phyloP scores from a whole-genome alignment of 2,329 filamentous ascomycete species.

The Trichoderma endophyticum region DNA sequence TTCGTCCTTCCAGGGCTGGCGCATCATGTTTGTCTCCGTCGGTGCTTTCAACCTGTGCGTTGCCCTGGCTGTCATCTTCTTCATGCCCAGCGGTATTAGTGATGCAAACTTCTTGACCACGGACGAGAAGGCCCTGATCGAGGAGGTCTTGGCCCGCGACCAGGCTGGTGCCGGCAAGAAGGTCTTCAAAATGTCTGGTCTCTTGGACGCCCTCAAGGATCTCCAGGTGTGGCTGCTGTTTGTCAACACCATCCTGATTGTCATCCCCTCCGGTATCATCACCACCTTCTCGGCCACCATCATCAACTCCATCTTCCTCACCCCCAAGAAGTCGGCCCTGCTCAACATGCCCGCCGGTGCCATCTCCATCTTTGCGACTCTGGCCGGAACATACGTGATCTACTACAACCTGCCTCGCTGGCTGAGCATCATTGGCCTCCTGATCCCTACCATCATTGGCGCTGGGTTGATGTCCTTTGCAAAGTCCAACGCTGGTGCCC shows the following conservation, averaged over 20 bases:
- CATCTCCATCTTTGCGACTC: conserved; percentile 29
- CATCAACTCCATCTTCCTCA: conserved; percentile 36
- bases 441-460: conserved; percentile 26
- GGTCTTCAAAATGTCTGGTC: conserved; percentile 38
- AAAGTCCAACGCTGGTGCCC: conserved; percentile 30
- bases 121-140: conserved; percentile 40
- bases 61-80: conserved; percentile 40
- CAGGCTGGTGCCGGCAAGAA: conserved; percentile 41
- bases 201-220: conserved; percentile 41
- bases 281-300: conserved; percentile 32
- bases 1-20: conserved; percentile 40
- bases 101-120: conserved; percentile 24
- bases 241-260: conserved; percentile 26
- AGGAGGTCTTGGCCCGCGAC: conserved; percentile 55
- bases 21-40: conserved; percentile 52
- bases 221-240: conserved; percentile 42
- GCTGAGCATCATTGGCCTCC: conserved; percentile 26
- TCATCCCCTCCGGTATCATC: conserved; percentile 34
- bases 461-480: conserved; percentile 30
- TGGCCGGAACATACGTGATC: conserved; percentile 26
- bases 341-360: conserved; percentile 39
- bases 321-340: conserved; percentile 40
- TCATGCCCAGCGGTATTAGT: conserved; percentile 40
- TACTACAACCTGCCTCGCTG: conserved; percentile 29
- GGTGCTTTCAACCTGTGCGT: conserved; percentile 46